Percentiles rank a stretch among this genome's conserved stretches.
phyloP scores from a whole-genome alignment of 2,329 filamentous ascomycete species.

The Cladophialophora psammophila region DNA sequence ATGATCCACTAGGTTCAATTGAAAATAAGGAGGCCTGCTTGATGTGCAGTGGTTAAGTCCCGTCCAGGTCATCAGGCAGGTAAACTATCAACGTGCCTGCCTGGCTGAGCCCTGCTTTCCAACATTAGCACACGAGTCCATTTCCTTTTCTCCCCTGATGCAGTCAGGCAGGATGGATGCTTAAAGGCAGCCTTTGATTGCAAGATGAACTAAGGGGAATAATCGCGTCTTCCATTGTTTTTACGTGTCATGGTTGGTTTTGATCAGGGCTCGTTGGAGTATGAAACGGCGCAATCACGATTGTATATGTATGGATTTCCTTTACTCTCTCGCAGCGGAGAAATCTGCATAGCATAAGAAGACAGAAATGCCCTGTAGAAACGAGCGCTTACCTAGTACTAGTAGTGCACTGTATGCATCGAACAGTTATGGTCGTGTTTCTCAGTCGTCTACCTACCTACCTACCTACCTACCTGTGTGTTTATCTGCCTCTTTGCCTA shows the following conservation, averaged over 20 bases:
- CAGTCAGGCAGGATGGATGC: not conserved
- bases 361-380: not conserved
- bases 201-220: not conserved
- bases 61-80: too few relatives aligned
- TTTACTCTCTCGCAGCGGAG: not conserved
- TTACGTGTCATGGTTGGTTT: not conserved
- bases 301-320: not conserved
- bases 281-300: not conserved
- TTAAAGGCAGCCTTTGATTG: not conserved
- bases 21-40: slow-evolving; percentile 94
- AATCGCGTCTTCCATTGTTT: not conserved
- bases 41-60: slow-evolving; percentile 89
- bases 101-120: too few relatives aligned
- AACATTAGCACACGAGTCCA: too few relatives aligned
- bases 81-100: too few relatives aligned
- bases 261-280: not conserved
- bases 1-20: slow-evolving; percentile 73
- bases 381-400: not conserved
- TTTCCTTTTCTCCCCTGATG: not conserved
- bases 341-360: not conserved
- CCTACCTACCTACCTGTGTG: too few relatives aligned
- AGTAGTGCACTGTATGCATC: not conserved
- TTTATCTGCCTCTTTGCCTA: too few relatives aligned
- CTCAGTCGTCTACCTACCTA: too few relatives aligned
- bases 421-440: too few relatives aligned